Evolutionary conservation across 2,329 filamentous ascomycete species (phyloP).

Genomic region (Claviceps capensis): DNA sequence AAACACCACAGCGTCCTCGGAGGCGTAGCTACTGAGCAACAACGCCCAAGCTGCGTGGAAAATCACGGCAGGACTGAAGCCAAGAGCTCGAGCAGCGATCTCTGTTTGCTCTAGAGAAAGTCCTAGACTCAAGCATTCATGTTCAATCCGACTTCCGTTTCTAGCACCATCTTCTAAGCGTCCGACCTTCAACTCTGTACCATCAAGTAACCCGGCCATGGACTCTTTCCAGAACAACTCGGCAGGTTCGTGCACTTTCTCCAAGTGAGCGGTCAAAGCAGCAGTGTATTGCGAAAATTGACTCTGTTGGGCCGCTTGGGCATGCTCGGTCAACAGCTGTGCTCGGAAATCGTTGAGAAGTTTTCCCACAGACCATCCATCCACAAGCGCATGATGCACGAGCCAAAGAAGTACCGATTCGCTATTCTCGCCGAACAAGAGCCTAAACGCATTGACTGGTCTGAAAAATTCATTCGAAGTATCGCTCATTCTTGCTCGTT

Average conservation of each 20-base stretch:
- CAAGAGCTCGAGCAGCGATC: background rate
- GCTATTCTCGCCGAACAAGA: background rate
- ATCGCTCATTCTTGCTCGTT: background rate
- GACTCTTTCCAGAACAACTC: background rate
- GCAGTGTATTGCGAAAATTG: background rate
- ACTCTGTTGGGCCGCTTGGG: background rate
- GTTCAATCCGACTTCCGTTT: background rate
- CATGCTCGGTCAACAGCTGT: background rate
- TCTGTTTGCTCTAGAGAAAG: background rate
- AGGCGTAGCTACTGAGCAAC: background rate
- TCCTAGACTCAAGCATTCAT: background rate
- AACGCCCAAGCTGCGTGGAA: background rate
- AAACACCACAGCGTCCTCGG: background rate
- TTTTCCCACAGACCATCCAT: background rate
- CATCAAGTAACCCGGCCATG: background rate
- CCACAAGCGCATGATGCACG: background rate
- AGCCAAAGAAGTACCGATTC: background rate
- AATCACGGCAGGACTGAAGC: background rate
- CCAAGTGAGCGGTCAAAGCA: background rate
- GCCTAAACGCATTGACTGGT: background rate
- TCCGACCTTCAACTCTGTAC: background rate
- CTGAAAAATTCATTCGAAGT: background rate
- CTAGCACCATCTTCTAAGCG: background rate
- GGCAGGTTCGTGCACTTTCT: background rate
- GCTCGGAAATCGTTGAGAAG: background rate